Percentiles rank a stretch among this genome's conserved stretches.
These are phyloP conservation scores for Babesia bigemina DNA, from an alignment of 169 alveolate species.

Conservation along the genomic window DNA sequence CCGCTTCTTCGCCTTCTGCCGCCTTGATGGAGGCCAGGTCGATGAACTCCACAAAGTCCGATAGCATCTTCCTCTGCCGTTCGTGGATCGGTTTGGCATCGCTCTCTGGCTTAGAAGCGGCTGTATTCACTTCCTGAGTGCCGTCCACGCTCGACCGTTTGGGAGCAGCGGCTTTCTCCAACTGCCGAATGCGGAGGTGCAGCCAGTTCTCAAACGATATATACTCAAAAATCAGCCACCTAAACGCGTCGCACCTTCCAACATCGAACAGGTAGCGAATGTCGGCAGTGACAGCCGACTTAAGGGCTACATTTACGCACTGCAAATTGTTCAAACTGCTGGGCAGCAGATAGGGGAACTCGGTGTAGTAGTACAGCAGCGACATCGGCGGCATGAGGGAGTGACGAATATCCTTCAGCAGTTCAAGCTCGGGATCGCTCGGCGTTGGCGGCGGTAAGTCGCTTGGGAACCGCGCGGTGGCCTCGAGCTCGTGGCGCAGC, in stretches of 20 bases:
- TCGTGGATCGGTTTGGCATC: background rate
- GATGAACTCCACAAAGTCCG: background rate
- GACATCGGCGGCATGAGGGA: conserved; percentile 41
- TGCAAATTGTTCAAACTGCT: conserved; percentile 8
- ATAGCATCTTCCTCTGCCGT: conserved; percentile 4
- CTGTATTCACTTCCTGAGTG: background rate
- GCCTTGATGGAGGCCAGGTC: background rate
- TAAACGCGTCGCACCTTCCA: conserved; percentile 59
- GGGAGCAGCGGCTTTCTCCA: conserved; percentile 11
- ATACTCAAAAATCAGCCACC: conserved; percentile 63
- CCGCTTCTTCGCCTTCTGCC: background rate
- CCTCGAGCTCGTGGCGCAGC: conserved; percentile 45
- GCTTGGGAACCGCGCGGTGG: background rate
- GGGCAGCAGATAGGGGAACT: conserved; percentile 30
- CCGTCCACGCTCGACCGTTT: background rate
- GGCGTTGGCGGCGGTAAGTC: background rate
- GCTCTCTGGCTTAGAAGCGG: background rate
- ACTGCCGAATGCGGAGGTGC: conserved; percentile 34
- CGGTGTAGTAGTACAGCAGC: conserved; percentile 36
- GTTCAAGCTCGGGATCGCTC: background rate
- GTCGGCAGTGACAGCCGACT: conserved; percentile 19
- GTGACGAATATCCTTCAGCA: conserved; percentile 9
- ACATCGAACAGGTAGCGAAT: conserved; percentile 49
- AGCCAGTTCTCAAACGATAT: conserved; percentile 63
- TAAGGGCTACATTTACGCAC: conserved; percentile 20